Evolutionary conservation across 2,329 filamentous ascomycete genomes (phyloP).

Genomic region (Metarhizium album): DNA sequence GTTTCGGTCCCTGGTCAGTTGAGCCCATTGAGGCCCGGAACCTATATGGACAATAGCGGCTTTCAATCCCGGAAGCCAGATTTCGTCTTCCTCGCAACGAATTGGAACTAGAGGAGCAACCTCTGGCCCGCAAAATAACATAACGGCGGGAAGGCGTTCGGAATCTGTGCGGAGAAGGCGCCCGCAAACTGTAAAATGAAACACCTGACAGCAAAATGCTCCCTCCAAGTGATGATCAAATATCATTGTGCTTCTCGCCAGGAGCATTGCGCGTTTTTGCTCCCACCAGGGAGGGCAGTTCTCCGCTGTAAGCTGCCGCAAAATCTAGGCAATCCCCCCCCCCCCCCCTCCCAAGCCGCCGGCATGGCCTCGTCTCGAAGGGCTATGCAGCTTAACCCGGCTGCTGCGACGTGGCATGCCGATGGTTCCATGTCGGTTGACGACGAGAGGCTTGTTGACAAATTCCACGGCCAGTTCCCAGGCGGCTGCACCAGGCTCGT

Average conservation of each 20-base stretch:
- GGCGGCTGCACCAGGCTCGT: slow-evolving; percentile 43
- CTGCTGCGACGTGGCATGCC: slow-evolving; percentile 7
- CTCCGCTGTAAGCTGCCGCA: too few relatives aligned
- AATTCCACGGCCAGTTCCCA: slow-evolving; percentile 10
- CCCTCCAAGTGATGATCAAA: neutral
- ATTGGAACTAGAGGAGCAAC: too few relatives aligned
- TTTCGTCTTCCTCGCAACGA: too few relatives aligned
- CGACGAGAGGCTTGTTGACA: slow-evolving; percentile 1
- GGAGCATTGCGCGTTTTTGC: too few relatives aligned
- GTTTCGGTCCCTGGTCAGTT: too few relatives aligned
- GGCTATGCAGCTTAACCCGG: slow-evolving; percentile 9
- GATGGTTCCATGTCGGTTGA: neutral
- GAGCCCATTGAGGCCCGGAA: too few relatives aligned
- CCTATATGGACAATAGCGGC: too few relatives aligned
- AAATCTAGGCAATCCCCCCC: too few relatives aligned
- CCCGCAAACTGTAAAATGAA: neutral
- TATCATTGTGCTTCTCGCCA: neutral
- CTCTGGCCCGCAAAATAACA: too few relatives aligned
- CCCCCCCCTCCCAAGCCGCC: neutral
- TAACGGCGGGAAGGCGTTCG: neutral
- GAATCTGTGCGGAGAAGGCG: neutral
- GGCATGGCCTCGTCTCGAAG: slow-evolving; percentile 7
- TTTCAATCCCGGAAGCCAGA: too few relatives aligned
- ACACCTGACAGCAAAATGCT: neutral
- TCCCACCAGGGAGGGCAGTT: too few relatives aligned